A percentile compares a stretch with the other conserved stretches of the same genome.
phyloP scores from a whole-genome alignment of 805 yeast species.

The Kurtzmaniella fragi region DNA sequence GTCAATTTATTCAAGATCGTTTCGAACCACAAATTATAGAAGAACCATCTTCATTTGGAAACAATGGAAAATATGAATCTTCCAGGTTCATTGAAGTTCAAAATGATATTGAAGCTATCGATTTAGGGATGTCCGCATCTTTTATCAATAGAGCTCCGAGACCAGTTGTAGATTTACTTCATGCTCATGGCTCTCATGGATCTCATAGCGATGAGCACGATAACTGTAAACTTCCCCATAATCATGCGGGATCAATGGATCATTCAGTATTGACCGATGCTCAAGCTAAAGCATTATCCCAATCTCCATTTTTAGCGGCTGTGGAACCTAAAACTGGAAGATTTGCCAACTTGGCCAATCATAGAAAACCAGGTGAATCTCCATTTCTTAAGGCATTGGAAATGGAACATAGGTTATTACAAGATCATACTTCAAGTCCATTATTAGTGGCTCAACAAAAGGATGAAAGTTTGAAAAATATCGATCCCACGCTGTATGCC shows the following conservation, averaged over 20 bases:
- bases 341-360: conserved; percentile 35
- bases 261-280: conserved; percentile 38
- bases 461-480: conserved; percentile 35
- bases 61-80: conserved; percentile 5
- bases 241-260: conserved; percentile 27
- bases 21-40: conserved; percentile 2
- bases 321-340: conserved; percentile 55
- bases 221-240: conserved; percentile 27
- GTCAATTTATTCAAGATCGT: conserved; percentile 2
- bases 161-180: conserved; percentile 30
- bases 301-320: conserved; percentile 51
- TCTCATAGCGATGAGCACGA: conserved; percentile 19
- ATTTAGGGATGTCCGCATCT: conserved; percentile 36
- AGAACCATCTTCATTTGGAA: conserved; percentile 1
- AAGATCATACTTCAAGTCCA: conserved; percentile 24
- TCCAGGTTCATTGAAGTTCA: conserved; percentile 3
- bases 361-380: conserved; percentile 12
- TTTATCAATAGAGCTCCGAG: conserved; percentile 35
- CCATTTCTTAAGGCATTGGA: conserved; percentile 18
- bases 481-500: conserved; percentile 61
- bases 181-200: conserved; percentile 9
- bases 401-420: conserved; percentile 6
- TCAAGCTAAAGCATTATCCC: conserved; percentile 51
- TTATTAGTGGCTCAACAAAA: conserved; percentile 38
- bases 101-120: conserved; percentile 26